Base-by-base conservation (phyloP, 1,284 basidiomycete species). In the Polyporus tsugae region DNA sequence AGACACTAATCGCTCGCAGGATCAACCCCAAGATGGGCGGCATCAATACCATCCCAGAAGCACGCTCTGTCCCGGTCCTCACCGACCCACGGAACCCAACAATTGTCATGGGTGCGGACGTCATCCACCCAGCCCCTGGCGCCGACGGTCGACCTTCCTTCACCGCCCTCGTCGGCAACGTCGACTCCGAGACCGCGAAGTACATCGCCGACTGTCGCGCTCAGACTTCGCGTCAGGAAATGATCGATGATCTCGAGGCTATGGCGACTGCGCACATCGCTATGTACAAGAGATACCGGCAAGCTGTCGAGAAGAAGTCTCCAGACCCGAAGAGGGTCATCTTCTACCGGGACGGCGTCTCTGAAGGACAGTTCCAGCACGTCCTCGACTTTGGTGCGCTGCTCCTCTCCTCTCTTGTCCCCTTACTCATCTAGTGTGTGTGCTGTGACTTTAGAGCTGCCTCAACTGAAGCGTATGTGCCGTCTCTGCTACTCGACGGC, bases 11-110 rank as follows among this genome's bases (percentile, higher is more conserved):
- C 42, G 71, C 33, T 38, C 62, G 13, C 72, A 94, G 92, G 77
- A 85, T 95, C 73, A 94, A 94, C 73, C 92, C 92, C 29, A 94
- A 95, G 77, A 82, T 94, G 0, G 93, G 92, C 22, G 92, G 93
- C 0, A 90, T 93, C 75, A 95, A 94, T 75, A 87, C 86, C 3
- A 83, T 94, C 57, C 91, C 91, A 0, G 89, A 91, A 62, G 83
- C 89, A 0, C 81, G 84, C 19, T 89, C 89, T 0, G 86, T 90
- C 4, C 82, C 85, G 0, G 83, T 86, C 10, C 81, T 93, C n/a
- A 86, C 87, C 0, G 92, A 94, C 73, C 86, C 88, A 1, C 81
- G 85, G 38, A 87, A 88, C 72, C 92, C 91, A 1, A 92, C 92
- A 0, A 86, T 94, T n/a, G 88, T 94, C 64, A 90, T 94, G 86